These are phyloP conservation scores for Hanseniaspora pseudoguilliermondii DNA, from an alignment of 805 yeast genomes.

Conservation along the genomic window DNA sequence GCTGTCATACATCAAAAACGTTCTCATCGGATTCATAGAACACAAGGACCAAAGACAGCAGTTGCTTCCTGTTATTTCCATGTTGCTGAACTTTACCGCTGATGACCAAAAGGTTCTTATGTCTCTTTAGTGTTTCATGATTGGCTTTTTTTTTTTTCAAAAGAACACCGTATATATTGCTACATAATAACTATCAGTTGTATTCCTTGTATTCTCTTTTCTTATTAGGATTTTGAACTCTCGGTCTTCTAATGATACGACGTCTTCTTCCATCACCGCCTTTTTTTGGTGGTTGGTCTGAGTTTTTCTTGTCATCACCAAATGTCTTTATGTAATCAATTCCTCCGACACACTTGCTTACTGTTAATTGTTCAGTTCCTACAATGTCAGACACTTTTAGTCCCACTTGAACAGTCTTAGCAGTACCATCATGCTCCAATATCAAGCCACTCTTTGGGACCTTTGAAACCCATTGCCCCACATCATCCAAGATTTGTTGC, in stretches of 20 bases:
- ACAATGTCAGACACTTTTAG: conserved; percentile 44
- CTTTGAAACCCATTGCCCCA: conserved; percentile 37
- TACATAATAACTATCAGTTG: background rate
- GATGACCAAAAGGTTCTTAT: conserved; percentile 57
- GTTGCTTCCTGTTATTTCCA: conserved; percentile 72
- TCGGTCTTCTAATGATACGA: background rate
- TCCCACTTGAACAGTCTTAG: conserved; percentile 56
- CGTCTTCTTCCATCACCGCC: background rate
- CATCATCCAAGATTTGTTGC: conserved; percentile 42
- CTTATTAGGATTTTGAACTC: background rate
- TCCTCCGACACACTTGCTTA: conserved; percentile 66
- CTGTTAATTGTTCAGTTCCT: conserved; percentile 55
- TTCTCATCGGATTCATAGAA: conserved; percentile 78
- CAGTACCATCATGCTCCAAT: conserved; percentile 73
- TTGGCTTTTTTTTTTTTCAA: background rate
- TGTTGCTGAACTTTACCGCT: conserved; percentile 53
- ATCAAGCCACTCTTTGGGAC: conserved; percentile 33
- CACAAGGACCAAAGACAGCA: conserved; percentile 83
- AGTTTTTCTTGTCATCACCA: background rate
- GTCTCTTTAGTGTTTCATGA: conserved; percentile 29
- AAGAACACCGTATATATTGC: background rate
- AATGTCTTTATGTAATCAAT: conserved; percentile 39
- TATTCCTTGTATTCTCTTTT: background rate
- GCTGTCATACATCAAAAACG: conserved; percentile 75
- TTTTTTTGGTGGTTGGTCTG: background rate